phyloP scores from a whole-genome alignment of 768 basidiomycete genomes.

The Solioccasus polychromus region DNA sequence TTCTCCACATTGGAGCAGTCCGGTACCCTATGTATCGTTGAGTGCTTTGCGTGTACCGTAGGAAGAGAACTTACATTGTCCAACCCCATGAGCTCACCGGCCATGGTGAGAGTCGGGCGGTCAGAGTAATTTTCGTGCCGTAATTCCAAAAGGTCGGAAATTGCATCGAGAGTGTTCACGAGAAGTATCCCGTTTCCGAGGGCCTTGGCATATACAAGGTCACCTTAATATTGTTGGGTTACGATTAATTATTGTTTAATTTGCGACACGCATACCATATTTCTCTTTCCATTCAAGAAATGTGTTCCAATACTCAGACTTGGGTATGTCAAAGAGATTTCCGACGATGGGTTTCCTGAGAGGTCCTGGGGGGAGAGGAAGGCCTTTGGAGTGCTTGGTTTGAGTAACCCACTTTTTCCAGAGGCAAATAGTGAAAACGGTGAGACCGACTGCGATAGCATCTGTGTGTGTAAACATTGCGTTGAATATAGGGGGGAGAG shows the following conservation, averaged over 20 bases:
- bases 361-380: conserved; percentile 6
- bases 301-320: conserved; percentile 4
- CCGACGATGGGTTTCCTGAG: not conserved
- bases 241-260: not conserved
- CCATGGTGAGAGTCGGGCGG: conserved; percentile 34
- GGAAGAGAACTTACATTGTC: not conserved
- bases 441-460: not conserved
- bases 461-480: too few relatives aligned
- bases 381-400: conserved; percentile 5
- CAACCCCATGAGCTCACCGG: conserved; percentile 34
- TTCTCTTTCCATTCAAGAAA: conserved; percentile 9
- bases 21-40: conserved; percentile 17
- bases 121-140: conserved; percentile 29
- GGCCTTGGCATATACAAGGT: conserved; percentile 29
- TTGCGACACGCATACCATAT: not conserved
- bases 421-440: not conserved
- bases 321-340: conserved; percentile 12
- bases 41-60: not conserved
- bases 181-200: conserved; percentile 29
- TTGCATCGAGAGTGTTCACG: conserved; percentile 27
- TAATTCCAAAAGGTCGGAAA: conserved; percentile 30
- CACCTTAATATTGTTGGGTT: conserved; percentile 14
- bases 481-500: too few relatives aligned
- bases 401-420: conserved; percentile 1
- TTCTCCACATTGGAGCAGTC: conserved; percentile 20